Evolutionary conservation across 1,139 yeast species (phyloP), one percentile per base, ranked within the genome.

Genomic region (Geotrichum australiense): DNA sequence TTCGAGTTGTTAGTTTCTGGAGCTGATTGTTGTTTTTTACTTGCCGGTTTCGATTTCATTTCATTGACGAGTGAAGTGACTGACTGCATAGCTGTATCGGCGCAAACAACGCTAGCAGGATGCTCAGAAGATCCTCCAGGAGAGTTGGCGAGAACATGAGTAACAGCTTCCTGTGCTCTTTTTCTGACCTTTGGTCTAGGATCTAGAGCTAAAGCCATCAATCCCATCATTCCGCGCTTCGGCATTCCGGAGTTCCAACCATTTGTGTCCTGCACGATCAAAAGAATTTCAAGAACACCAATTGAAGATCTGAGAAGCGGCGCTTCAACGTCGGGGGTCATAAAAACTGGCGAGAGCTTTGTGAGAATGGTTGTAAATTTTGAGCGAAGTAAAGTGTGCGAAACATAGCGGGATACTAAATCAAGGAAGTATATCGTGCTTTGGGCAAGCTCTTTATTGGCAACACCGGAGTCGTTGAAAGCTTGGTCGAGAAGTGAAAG

Each of bases 121-220:
- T 89, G 96, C 35, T 74, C 79, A 5, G 80, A 72, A 12, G 78
- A 69, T n/a, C 89, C 81, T 0, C 86, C 74, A 10, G 96, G 95
- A 12, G 93, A 89, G 50, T 72, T 71, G 4, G 65, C 50, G 50
- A 91, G 66, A 24, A 91, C 68, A 4, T 68, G 71, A 37, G 71
- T 64, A 16, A 91, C 71, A 1, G 96, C 84, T 46, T 91, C 98
- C 53, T 81, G 84, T 1, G 97, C 95, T 68, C 96, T 78, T 74
- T 84, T 86, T 62, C 99, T 78, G 10, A 93, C 94, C 57, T 93
- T 93, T 25, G 99, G 98, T 59, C 98, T 75, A 34, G 85, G 80
- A 61, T 93, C 98, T 42, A 84, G 65, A 0, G 91, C 75, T 50
- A 87, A 70, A 55, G 86, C 89, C 48, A 91, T 65, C 47, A 93